A percentile compares a stretch with the other conserved stretches of the same genome.
These are phyloP conservation scores for Lachnellula hyalina DNA, from an alignment of 2,329 filamentous ascomycete genomes.

Conservation along the genomic window DNA sequence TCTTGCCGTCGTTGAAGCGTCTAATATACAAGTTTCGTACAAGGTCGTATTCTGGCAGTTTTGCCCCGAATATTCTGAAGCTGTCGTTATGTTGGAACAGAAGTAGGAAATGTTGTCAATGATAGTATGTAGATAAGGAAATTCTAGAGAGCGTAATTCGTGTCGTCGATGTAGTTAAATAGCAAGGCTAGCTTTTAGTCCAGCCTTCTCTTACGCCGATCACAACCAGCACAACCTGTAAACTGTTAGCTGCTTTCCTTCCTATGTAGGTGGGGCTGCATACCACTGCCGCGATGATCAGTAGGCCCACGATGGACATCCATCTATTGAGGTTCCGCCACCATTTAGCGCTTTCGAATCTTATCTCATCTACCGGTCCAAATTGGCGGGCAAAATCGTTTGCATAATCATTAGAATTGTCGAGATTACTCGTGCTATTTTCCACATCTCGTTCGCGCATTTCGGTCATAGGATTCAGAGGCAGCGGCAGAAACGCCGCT, in stretches of 20 bases:
- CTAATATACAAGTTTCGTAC: background rate
- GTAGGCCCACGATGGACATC: conserved; percentile 52
- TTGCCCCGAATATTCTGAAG: background rate
- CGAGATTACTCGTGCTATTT: conserved; percentile 29
- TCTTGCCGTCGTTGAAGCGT: background rate
- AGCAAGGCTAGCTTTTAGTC: conserved; percentile 1
- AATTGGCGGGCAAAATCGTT: conserved; percentile 27
- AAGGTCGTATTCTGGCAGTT: background rate
- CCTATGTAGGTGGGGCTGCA: background rate
- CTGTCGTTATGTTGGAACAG: background rate
- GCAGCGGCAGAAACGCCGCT: conserved; percentile 68
- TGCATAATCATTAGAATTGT: conserved; percentile 16
- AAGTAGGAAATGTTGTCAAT: background rate
- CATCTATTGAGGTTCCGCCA: conserved; percentile 58
- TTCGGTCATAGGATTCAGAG: conserved; percentile 47
- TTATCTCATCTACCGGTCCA: conserved; percentile 28
- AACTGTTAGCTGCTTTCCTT: conserved; percentile 1
- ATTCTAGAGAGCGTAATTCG: background rate
- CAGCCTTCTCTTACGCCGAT: conserved; percentile 22
- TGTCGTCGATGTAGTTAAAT: background rate
- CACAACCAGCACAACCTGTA: conserved; percentile 26
- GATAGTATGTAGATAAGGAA: background rate
- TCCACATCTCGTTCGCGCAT: conserved; percentile 42
- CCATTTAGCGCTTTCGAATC: conserved; percentile 54
- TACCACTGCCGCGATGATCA: conserved; percentile 50